Evolutionary conservation across 164 flowering plant genomes (phyloP), one percentile per base, ranked within the genome.

Genomic region (Dillenia turbinata): DNA sequence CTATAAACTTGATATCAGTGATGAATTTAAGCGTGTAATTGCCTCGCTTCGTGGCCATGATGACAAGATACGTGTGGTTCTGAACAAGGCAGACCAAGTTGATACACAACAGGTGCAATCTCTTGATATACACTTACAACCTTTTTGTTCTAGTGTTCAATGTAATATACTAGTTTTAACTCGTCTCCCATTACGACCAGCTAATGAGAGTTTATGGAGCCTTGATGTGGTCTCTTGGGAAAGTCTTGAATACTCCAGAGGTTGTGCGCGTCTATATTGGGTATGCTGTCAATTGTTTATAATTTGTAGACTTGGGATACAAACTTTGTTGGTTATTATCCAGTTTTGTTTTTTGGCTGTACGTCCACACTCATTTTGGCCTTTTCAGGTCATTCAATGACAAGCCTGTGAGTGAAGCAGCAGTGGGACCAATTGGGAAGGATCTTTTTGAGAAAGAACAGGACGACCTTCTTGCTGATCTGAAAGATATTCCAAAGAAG

Each of bases 161-260:
- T 33, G 40, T 33, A 33, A 33, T 33, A 33, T 33, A 33, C 4
- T 6, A 33, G 40, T 33, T 33, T 33, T 33, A 33, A 33, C 40
- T 16, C 49, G 7, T 8, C 10, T 60, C 46, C 45, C 44, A 53
- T 44, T 71, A 69, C 66, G 40, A 33, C 40, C 7, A 83, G 87
- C 73, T 83, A 51, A 83, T 83, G 87, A 71, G 99, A 69, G 99
- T 95, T 26, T 93, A 93, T 71, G 98, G 98, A 44, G 98, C 98
- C 63, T 61, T 93, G 74, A 93, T 90, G 98, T 93, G 98, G 98
- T 93, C 98, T 17, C 94, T 92, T 57, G 98, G 98, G 46, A 92
- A 92, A 75, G 98, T 92, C 59, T 68, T 92, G 61, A 93, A 93
- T 57, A 93, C 98, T 56, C 98, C 98, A 10, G 98, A 93, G 69